These are phyloP conservation scores for Alisma plantagoaquatica DNA, from an alignment of 106 monocot genomes.

Conservation along the genomic window DNA sequence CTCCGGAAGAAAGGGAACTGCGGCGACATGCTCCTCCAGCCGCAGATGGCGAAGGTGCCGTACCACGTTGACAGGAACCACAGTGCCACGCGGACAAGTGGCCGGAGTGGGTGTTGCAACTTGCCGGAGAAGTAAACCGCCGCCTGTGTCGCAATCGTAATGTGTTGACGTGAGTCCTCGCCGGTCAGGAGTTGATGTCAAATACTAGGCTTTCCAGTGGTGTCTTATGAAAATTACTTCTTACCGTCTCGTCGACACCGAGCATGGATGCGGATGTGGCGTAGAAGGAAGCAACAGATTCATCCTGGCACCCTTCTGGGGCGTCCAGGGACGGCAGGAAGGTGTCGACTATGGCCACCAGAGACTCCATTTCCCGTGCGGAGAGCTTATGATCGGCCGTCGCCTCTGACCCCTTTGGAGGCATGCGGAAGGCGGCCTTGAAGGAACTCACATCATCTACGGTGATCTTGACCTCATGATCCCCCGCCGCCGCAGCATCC, in stretches of 20 bases:
- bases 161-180: not conserved
- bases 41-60: slow-evolving; percentile 48
- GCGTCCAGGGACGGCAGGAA: slow-evolving; percentile 17
- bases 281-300: slow-evolving; percentile 10
- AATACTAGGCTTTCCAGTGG: too few species aligned
- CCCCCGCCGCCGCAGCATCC: too few species aligned
- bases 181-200: not conserved
- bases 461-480: too few species aligned
- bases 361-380: slow-evolving; percentile 20
- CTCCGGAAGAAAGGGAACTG: slow-evolving; percentile 44
- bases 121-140: slow-evolving; percentile 15
- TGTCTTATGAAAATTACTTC: not conserved
- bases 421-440: too few species aligned
- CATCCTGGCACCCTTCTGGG: too few species aligned
- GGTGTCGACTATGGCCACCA: slow-evolving; percentile 24
- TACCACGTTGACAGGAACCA: slow-evolving; percentile 61
- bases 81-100: slow-evolving; percentile 19
- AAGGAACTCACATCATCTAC: too few species aligned
- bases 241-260: not conserved
- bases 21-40: slow-evolving; percentile 27
- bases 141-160: not conserved
- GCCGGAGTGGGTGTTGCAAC: slow-evolving; percentile 17
- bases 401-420: too few species aligned
- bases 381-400: slow-evolving; percentile 1
- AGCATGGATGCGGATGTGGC: slow-evolving; percentile 35